These are phyloP conservation scores for Thermothelomyces thermophilus DNA, from an alignment of 2,329 filamentous ascomycete genomes.

Conservation along the genomic window DNA sequence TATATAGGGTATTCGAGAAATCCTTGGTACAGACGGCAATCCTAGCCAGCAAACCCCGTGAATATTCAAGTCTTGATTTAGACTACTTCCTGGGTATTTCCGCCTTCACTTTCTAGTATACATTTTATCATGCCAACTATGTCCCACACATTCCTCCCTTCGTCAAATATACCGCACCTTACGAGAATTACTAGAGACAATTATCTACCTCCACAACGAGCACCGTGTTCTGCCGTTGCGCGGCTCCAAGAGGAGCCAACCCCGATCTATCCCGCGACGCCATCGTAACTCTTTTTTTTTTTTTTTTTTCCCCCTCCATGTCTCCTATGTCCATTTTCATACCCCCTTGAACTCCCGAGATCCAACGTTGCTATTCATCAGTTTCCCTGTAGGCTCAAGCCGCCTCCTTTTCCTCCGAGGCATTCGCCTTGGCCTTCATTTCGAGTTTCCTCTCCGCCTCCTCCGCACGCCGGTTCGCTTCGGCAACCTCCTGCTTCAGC, in stretches of 20 bases:
- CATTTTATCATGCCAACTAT: neutral
- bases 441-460: constrained; percentile 57
- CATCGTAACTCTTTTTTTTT: constrained; percentile 1
- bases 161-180: no score
- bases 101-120: neutral
- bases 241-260: neutral
- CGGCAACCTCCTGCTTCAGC: constrained; percentile 65
- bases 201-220: neutral
- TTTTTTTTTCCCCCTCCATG: neutral
- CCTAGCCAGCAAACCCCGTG: neutral
- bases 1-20: no score
- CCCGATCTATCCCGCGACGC: neutral
- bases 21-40: no score
- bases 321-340: neutral
- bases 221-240: neutral
- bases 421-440: neutral
- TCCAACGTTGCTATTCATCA: no score
- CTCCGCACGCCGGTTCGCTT: constrained; percentile 56
- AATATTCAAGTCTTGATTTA: neutral
- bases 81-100: constrained; percentile 4
- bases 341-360: neutral
- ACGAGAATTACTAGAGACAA: no score
- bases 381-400: no score
- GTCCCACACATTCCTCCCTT: neutral
- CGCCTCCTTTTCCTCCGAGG: neutral